These are phyloP conservation scores for Leccinum boreale DNA, from an alignment of 768 basidiomycete species.

Conservation along the genomic window DNA sequence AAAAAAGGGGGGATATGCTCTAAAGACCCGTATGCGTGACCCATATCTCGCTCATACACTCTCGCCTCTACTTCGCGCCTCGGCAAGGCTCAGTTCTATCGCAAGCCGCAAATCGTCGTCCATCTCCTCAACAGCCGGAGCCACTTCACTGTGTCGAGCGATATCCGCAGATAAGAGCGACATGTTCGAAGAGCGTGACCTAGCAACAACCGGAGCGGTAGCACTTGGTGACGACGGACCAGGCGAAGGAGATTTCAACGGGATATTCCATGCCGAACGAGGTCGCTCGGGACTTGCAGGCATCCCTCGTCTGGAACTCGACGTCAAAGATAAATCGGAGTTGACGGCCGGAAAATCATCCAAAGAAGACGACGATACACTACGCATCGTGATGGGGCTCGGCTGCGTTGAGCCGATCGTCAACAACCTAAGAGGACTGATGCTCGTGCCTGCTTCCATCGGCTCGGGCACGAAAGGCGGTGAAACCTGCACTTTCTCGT, in stretches of 20 bases:
- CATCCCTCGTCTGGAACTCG: slow-evolving; percentile 19
- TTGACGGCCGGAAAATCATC: slow-evolving; percentile 35
- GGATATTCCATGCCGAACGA: slow-evolving; percentile 40
- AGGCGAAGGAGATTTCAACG: slow-evolving; percentile 28
- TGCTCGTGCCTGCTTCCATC: slow-evolving; percentile 47
- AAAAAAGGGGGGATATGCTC: not conserved
- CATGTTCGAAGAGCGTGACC: slow-evolving; percentile 7
- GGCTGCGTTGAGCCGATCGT: slow-evolving; percentile 5
- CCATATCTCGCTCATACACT: slow-evolving; percentile 3
- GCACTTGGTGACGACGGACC: slow-evolving; percentile 15
- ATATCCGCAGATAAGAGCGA: slow-evolving; percentile 15
- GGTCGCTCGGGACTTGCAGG: slow-evolving; percentile 12
- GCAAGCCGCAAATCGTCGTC: slow-evolving; percentile 66
- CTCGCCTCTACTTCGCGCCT: slow-evolving; percentile 28
- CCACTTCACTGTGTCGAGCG: not conserved
- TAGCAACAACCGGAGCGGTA: slow-evolving; percentile 7
- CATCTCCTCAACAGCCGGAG: slow-evolving; percentile 35
- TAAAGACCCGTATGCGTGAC: not conserved
- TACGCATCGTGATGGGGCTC: slow-evolving; percentile 6
- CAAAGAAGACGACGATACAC: slow-evolving; percentile 21
- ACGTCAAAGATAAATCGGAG: slow-evolving; percentile 25
- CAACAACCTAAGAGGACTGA: slow-evolving; percentile 25
- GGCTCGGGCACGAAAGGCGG: slow-evolving; percentile 50
- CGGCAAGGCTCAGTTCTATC: slow-evolving; percentile 68
- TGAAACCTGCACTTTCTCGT: slow-evolving; percentile 55